Base-by-base conservation (phyloP, 768 basidiomycete genomes). In the Neoboletus brunneissimus region DNA sequence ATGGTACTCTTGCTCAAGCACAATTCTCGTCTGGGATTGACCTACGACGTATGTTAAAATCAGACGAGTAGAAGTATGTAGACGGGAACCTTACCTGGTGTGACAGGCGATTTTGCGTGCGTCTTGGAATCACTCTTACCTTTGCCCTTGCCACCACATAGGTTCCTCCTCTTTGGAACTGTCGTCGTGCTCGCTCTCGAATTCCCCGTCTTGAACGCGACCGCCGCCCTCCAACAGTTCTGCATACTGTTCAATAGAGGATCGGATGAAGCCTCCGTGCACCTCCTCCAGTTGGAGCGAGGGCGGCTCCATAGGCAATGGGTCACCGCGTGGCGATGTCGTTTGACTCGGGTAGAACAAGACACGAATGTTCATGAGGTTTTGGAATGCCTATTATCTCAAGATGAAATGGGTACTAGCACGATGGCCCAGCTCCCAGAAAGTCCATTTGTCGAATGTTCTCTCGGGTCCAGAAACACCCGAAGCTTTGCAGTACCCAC, bases 211-310 rank as follows among this genome's bases (percentile, higher is more conserved):
- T 20, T 72, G 69, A 6, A 56, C 64, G 5, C 67, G 71, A 18
- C 64, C 65, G 31, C 67, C 66, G 22, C 74, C 72, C 40, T 74
- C 78, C 32, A 91, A 67, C 23, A 82, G 75, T 31, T 94, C 91
- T 0, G 85, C 83, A 68, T 89, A 94, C 51, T 86, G 83, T 64
- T 97, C 94, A 35, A 97, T 87, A 62, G 92, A 91, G 2, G 91
- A 88, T 66, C 95, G 91, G 20, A 98, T 80, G 63, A 89, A 95
- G 0, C 88, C 93, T 3, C 92, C 89, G 66, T 99, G 97, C 2
- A 84, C 79, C 62, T 96, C 89, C 50, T 94, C 94, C 48, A 97
- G 75, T 7, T 77, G 73, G 15, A 96, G 72, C 0, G 84, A 69
- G 18, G 91, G 72, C 13, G 77, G 69, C 18, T 83, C 76, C 1